Conservation (phyloP, 192 early-diverging fungal genomes). For the Podila horticola region DNA sequence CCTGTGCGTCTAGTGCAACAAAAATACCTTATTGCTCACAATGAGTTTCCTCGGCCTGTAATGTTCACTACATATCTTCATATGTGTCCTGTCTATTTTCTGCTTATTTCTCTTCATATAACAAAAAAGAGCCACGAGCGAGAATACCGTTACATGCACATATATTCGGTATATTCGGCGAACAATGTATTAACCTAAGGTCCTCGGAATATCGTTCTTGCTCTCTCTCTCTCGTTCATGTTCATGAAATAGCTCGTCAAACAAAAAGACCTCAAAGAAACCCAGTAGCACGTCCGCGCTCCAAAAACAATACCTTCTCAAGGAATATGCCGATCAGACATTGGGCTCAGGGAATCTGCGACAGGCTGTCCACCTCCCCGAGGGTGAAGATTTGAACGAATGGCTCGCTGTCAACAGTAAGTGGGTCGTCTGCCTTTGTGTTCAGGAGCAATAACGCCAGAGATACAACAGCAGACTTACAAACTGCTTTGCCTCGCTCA, state of each 20-base stretch:
- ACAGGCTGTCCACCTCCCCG: slow-evolving; percentile 82
- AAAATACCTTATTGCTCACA: background rate
- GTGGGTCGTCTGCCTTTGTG: background rate
- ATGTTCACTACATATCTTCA: background rate
- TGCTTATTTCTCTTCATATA: background rate
- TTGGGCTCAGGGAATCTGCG: slow-evolving; percentile 84
- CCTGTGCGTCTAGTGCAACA: too few relatives aligned
- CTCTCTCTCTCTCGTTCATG: background rate
- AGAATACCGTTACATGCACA: too few relatives aligned
- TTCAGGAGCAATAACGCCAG: background rate
- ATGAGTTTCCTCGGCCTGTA: slow-evolving; percentile 55
- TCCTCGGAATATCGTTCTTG: background rate
- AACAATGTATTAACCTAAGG: background rate
- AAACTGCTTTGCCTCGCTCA: background rate
- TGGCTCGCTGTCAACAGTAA: slow-evolving; percentile 92
- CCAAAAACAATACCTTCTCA: slow-evolving; percentile 69
- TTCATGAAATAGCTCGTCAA: slow-evolving; percentile 19
- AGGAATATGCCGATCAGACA: slow-evolving; percentile 73
- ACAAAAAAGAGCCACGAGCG: too few relatives aligned
- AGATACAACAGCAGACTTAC: background rate
- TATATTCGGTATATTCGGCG: background rate
- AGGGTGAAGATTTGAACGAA: slow-evolving; percentile 89
- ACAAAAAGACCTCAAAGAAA: slow-evolving; percentile 72
- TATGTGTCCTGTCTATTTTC: background rate
- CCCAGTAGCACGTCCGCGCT: slow-evolving; percentile 61